Base-by-base conservation (phyloP, 352 stramenopile species). In the Phytophthora ohioensis region DNA sequence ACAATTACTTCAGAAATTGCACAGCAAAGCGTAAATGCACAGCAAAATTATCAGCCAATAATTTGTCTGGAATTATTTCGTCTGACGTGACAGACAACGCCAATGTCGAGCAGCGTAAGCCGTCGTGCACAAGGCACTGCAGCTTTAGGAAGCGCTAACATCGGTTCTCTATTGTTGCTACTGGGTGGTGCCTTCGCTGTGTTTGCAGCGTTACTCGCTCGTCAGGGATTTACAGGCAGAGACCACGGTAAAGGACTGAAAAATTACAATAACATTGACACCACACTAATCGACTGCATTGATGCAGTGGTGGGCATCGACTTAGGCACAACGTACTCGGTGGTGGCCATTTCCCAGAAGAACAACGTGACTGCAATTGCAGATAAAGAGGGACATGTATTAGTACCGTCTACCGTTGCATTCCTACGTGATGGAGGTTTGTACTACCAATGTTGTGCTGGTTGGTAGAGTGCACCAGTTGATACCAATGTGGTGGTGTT, bases 271-370 rank as follows among this genome's bases (percentile, higher is more conserved):
- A 13, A 35, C 35, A 2, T 30, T 38, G 17, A 35, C 12, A 41
- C 34, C 43, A 53, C 2, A 61, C 56, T 67, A 58, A 67, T 13
- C 2, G 3, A 57, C 8, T 52, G 17, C 48, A 35, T 49, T 13
- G 10, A 34, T 31, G 11, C 10, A 75, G 86, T 90, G 27, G 75
- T 93, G 34, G 86, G 86, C 54, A 88, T 93, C 41, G 86, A 93
- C 54, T 73, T 92, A 12, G 85, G 85, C 43, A 93, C 85, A 45
- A 93, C 85, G 68, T 93, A 91, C 78, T 93, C 85, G 39, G 82
- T 91, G 9, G 86, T 92, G 15, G 86, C 80, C 15, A 91, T 93
- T 56, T 78, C 80, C 2, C 85, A 88, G 53, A 80, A 84, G 46
- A 87, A 84, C 45, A 81, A 82, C 34, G 79, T 93, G 60, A 91